A percentile compares a stretch with the other conserved stretches of the same genome.
Evolutionary conservation across 2,329 filamentous ascomycete genomes (phyloP).

Genomic region (Aspergillus versicolor): DNA sequence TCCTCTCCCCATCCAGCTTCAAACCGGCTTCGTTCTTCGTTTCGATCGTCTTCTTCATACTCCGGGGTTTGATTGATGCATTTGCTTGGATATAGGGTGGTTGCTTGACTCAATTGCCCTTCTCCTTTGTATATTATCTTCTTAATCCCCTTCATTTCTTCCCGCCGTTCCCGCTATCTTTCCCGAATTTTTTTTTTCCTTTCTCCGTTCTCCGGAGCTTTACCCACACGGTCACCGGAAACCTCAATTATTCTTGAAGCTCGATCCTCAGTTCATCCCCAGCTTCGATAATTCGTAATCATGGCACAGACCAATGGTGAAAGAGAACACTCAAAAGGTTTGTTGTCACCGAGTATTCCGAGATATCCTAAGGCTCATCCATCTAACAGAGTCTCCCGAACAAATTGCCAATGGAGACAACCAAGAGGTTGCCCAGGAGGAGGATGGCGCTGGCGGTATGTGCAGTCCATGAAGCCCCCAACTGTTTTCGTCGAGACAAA

Average conservation of each 20-base stretch:
- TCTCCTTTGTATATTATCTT: slow-evolving; percentile 33
- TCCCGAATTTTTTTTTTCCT: slow-evolving; percentile 10
- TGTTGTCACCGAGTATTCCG: slow-evolving; percentile 3
- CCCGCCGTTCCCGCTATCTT: slow-evolving; percentile 7
- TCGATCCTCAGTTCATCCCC: neutral
- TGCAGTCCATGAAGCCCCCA: neutral
- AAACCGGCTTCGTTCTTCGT: slow-evolving; percentile 18
- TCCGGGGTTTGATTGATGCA: slow-evolving; percentile 24
- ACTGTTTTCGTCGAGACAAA: neutral
- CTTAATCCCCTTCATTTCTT: slow-evolving; percentile 21
- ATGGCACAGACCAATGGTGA: slow-evolving; percentile 44
- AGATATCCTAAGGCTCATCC: slow-evolving; percentile 19
- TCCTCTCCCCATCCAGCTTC: slow-evolving; percentile 29
- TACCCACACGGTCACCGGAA: neutral
- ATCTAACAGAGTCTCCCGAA: slow-evolving; percentile 33
- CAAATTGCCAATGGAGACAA: slow-evolving; percentile 36
- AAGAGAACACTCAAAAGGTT: slow-evolving; percentile 42
- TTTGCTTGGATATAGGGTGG: slow-evolving; percentile 35
- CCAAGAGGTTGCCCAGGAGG: slow-evolving; percentile 33
- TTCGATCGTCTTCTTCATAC: slow-evolving; percentile 15
- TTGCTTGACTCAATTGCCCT: slow-evolving; percentile 33
- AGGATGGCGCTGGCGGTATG: slow-evolving; percentile 39
- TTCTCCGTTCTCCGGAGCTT: slow-evolving; percentile 13
- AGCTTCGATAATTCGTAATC: slow-evolving; percentile 20
- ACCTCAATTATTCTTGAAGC: neutral